Base-by-base conservation (phyloP, 345 rosid species). In the Geranium brycei region DNA sequence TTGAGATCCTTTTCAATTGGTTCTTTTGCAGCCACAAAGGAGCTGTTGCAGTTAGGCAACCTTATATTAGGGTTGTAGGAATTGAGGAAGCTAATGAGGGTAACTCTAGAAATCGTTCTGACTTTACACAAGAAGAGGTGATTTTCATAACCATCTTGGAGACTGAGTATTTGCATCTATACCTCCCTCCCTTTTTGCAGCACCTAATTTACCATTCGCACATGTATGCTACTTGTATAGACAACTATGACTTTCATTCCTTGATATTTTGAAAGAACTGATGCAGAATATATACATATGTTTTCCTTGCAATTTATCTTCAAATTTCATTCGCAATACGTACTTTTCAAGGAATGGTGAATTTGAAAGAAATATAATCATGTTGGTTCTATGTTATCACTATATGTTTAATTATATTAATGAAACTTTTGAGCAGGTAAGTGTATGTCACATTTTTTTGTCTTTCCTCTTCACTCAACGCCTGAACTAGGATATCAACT, bases 11-110 rank as follows among this genome's bases (percentile, higher is more conserved):
- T 56, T 58, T 73, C 7, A 55, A 13, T 57, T 41, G 31, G 10
- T 63, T 6, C 62, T 12, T 63, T 63, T 79, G 74, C 74, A 92
- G 98, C 72, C 85, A 87, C 32, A 90, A 82, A 72, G 96, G 97
- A 70, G 97, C 98, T 55, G 97, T 92, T 67, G 97, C 98, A 16
- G 70, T 89, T 69, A 80, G 97, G 65, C 98, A 89, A 78, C 95
- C 98, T 63, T 92, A 89, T 73, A 89, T 92, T 55, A 72, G 98
- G 79, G 87, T 93, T 72, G 91, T 88, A 59, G 96, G 96, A 64
- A 72, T 90, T 68, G 97, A 93, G 78, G 97, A 86, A 66, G 68
- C 86, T 47, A 87, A 81, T 65, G 95, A 90, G 74, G 86, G 86
- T 65, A 86, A 77, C 69, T 79, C 91, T 60, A 81, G 88, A 73